Percentiles rank a stretch among this genome's conserved stretches.
These are phyloP conservation scores for Lonicera japonica DNA, from an alignment of 129 eudicot genomes.

Conservation along the genomic window DNA sequence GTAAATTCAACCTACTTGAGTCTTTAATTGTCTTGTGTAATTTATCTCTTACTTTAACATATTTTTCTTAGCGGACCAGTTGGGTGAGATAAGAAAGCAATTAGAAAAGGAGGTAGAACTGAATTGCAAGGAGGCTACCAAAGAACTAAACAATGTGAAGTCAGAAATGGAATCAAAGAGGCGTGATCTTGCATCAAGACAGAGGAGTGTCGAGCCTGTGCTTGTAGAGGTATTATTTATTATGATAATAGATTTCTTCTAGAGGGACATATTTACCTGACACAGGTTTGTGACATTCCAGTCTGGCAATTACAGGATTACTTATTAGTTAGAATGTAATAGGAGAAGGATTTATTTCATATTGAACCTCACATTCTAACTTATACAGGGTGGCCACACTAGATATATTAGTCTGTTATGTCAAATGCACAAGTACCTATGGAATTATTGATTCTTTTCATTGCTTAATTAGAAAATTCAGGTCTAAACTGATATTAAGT, in stretches of 20 bases:
- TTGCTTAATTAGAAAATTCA: no score
- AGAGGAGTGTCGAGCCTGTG: constrained; percentile 47
- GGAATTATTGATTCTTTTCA: no score
- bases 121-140: constrained; percentile 45
- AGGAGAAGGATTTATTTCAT: no score
- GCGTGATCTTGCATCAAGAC: constrained; percentile 43
- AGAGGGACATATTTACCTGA: no score
- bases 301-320: no score
- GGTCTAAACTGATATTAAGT: not conserved
- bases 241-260: no score
- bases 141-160: constrained; percentile 61
- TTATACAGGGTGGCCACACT: no score
- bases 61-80: constrained; percentile 42
- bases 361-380: no score
- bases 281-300: no score
- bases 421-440: no score
- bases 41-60: not conserved
- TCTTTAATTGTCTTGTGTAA: not conserved
- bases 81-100: constrained; percentile 51
- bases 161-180: constrained; percentile 60
- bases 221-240: constrained; percentile 58
- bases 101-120: constrained; percentile 59
- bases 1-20: not conserved
- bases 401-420: no score
- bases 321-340: no score